Percentiles rank a stretch among this genome's conserved stretches.
These are phyloP conservation scores for Pilaira anomala DNA, from an alignment of 192 early-diverging fungal species.

Conservation along the genomic window DNA sequence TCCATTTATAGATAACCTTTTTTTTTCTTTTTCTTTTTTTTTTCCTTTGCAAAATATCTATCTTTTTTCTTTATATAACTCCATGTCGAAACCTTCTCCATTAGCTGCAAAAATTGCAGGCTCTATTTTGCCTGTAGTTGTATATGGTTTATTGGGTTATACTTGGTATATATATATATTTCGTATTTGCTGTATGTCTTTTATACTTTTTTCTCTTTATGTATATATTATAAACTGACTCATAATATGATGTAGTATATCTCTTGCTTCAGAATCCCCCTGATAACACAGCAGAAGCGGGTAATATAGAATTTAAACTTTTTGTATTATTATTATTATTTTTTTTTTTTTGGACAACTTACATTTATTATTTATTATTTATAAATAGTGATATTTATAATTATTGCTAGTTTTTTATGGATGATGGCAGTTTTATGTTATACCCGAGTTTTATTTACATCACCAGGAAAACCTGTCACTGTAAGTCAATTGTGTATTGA, in stretches of 20 bases:
- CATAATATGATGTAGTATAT: slow-evolving; percentile 2
- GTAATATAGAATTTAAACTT: slow-evolving; percentile 5
- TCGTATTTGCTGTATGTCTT: slow-evolving; percentile 32
- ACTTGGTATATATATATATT: slow-evolving; percentile 37
- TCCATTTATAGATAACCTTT: background rate
- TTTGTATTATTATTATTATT: background rate
- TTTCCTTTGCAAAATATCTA: background rate
- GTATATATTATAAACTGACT: background rate
- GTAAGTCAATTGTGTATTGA: slow-evolving; percentile 18
- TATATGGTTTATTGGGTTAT: slow-evolving; percentile 27
- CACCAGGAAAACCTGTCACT: slow-evolving; percentile 24
- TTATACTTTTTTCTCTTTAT: background rate
- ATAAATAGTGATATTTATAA: slow-evolving; percentile 23
- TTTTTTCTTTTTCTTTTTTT: background rate
- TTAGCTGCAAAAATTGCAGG: slow-evolving; percentile 2
- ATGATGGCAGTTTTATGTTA: slow-evolving; percentile 18
- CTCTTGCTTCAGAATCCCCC: slow-evolving; percentile 1
- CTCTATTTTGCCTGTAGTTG: slow-evolving; percentile 26
- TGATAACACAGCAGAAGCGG: slow-evolving; percentile 3
- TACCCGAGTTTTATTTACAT: slow-evolving; percentile 19
- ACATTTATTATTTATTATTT: background rate
- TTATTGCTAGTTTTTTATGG: slow-evolving; percentile 24
- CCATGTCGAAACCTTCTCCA: slow-evolving; percentile 10
- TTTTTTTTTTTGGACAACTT: background rate
- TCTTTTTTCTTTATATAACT: background rate